Percentiles rank a stretch among this genome's conserved stretches.
These are phyloP conservation scores for Mariannaea sp. DNA, from an alignment of 2,329 filamentous ascomycete genomes.

Conservation along the genomic window DNA sequence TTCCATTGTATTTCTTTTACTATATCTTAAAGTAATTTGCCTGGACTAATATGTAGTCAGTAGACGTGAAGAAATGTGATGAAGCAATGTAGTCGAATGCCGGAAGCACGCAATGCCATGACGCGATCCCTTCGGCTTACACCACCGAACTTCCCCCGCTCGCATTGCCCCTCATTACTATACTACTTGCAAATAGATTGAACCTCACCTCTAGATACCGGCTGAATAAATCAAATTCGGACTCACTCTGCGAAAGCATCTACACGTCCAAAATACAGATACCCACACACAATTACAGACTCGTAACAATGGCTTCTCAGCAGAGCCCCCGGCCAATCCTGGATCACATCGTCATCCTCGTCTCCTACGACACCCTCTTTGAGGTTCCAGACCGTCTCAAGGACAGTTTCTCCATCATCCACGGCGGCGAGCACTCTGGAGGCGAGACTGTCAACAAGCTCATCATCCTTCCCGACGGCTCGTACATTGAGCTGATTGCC, in stretches of 20 bases:
- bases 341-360: slow-evolving; percentile 69
- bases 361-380: slow-evolving; percentile 55
- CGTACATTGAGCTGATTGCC: slow-evolving; percentile 69
- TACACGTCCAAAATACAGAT: too few relatives aligned
- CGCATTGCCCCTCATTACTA: neutral
- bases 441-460: slow-evolving; percentile 65
- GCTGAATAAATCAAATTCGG: too few relatives aligned
- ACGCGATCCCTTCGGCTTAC: neutral
- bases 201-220: neutral
- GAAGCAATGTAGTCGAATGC: too few relatives aligned
- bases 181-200: neutral
- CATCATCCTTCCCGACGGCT: slow-evolving; percentile 65
- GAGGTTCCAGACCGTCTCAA: slow-evolving; percentile 56
- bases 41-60: too few relatives aligned
- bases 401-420: slow-evolving; percentile 60
- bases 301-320: slow-evolving; percentile 12
- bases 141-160: neutral
- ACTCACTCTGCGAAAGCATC: too few relatives aligned
- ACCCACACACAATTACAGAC: neutral
- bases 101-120: neutral
- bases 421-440: slow-evolving; percentile 66
- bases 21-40: too few relatives aligned
- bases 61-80: too few relatives aligned
- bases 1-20: too few relatives aligned
- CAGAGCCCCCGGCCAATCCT: slow-evolving; percentile 43